Conservation (phyloP, 495 filamentous ascomycete genomes). For the Cryomyces antarcticus region DNA sequence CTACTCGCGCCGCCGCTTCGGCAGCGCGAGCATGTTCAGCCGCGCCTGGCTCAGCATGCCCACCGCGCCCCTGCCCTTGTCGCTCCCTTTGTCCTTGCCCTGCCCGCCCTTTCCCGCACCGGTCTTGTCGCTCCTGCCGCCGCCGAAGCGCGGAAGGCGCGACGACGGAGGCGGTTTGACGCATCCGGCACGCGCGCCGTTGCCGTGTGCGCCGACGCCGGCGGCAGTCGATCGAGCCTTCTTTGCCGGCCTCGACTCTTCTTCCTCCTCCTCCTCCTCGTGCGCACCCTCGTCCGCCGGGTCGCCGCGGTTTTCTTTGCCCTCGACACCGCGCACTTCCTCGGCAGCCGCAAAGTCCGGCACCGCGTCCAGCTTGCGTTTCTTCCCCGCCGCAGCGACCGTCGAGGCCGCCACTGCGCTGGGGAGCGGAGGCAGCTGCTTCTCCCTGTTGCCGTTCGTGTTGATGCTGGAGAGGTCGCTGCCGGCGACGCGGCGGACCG, state of each 20-base stretch:
- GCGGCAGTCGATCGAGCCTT: slow-evolving; percentile 6
- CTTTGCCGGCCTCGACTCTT: slow-evolving; percentile 13
- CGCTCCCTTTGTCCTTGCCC: background rate
- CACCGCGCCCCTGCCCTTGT: slow-evolving; percentile 1
- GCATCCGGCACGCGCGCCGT: background rate
- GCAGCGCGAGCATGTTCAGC: slow-evolving; percentile 17
- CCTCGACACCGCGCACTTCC: background rate
- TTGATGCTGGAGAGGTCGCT: too few relatives aligned
- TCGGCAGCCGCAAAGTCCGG: background rate
- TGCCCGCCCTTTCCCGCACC: background rate
- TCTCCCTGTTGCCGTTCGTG: slow-evolving; percentile 3
- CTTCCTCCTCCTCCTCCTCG: slow-evolving; percentile 6
- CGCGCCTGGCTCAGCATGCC: slow-evolving; percentile 15
- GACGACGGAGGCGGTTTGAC: slow-evolving; percentile 1
- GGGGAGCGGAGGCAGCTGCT: background rate
- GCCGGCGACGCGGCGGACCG: too few relatives aligned
- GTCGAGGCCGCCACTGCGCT: background rate
- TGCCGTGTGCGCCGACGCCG: background rate
- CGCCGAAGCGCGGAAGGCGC: too few relatives aligned
- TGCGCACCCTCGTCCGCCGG: background rate
- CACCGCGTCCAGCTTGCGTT: slow-evolving; percentile 13
- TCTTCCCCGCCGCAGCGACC: slow-evolving; percentile 6
- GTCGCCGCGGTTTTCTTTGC: slow-evolving; percentile 8
- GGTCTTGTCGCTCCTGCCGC: slow-evolving; percentile 3
- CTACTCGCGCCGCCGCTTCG: slow-evolving; percentile 7